Conservation (phyloP, 192 early-diverging fungal genomes). For the Gryganskiella cystojenkinii region DNA sequence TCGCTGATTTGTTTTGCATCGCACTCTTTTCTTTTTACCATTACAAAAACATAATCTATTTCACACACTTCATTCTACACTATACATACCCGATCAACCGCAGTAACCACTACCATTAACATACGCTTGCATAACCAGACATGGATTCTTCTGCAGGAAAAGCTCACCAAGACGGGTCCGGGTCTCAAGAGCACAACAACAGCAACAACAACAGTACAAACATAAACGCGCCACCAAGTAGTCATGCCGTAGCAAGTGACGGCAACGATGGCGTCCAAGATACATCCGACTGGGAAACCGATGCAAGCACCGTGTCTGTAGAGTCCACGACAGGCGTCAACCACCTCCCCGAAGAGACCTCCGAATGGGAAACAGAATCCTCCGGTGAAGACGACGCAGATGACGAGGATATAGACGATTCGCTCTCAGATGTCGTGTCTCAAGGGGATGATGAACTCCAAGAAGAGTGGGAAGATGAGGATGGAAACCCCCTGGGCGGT, state of each 20-base stretch:
- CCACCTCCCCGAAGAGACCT: not conserved
- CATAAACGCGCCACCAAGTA: not conserved
- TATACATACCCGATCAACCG: too few species aligned
- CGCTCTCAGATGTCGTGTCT: not conserved
- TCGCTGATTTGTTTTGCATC: too few species aligned
- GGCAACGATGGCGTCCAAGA: not conserved
- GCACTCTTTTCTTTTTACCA: too few species aligned
- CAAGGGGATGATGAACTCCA: slow-evolving; percentile 9
- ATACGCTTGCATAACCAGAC: too few species aligned
- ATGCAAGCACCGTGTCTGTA: not conserved
- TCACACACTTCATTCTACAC: too few species aligned
- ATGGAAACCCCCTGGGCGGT: not conserved
- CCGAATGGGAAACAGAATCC: slow-evolving; percentile 40
- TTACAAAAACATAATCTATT: too few species aligned
- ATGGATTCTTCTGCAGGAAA: too few species aligned
- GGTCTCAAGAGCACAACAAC: too few species aligned
- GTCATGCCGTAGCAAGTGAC: not conserved
- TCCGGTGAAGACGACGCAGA: slow-evolving; percentile 14
- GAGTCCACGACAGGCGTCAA: not conserved
- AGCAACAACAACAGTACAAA: not conserved
- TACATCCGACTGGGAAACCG: not conserved
- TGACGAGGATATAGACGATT: slow-evolving; percentile 7
- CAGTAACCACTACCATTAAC: too few species aligned
- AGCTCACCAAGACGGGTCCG: too few species aligned
- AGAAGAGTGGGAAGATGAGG: not conserved